Evolutionary conservation across 2,329 filamentous ascomycete genomes (phyloP).

Genomic region (Myriosclerotinia duriaeana): DNA sequence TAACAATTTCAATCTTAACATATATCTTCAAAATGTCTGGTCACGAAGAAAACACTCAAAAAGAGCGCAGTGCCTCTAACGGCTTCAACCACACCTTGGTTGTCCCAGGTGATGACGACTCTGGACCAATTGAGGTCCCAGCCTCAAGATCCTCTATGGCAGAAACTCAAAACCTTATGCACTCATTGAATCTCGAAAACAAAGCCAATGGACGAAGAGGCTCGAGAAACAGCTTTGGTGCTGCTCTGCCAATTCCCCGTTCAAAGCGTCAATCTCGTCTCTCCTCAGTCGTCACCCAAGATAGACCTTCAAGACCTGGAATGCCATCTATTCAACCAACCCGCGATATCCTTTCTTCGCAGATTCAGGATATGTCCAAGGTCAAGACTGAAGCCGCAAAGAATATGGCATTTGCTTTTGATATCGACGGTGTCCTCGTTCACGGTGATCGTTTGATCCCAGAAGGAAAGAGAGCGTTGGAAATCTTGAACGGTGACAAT

Average conservation of each 20-base stretch:
- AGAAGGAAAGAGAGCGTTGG: conserved; percentile 63
- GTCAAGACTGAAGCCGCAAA: conserved; percentile 55
- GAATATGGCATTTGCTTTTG: conserved; percentile 74
- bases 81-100: conserved; percentile 22
- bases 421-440: conserved; percentile 73
- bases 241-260: conserved; percentile 69
- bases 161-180: conserved; percentile 69
- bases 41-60: conserved; percentile 50
- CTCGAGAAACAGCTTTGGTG: conserved; percentile 75
- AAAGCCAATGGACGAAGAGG: conserved; percentile 54
- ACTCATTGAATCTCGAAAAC: conserved; percentile 68
- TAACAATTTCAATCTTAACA: background rate
- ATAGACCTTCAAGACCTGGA: conserved; percentile 51
- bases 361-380: conserved; percentile 65
- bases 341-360: conserved; percentile 66
- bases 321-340: conserved; percentile 60
- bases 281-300: conserved; percentile 57
- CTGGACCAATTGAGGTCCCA: conserved; percentile 62
- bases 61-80: conserved; percentile 31
- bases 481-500: conserved; percentile 73
- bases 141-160: conserved; percentile 67
- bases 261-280: conserved; percentile 68
- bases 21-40: conserved; percentile 53
- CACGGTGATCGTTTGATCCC: conserved; percentile 70
- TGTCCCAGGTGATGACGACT: conserved; percentile 13